Evolutionary conservation across 805 yeast species (phyloP).

Genomic region (Saccharomycodes ludwigii): DNA sequence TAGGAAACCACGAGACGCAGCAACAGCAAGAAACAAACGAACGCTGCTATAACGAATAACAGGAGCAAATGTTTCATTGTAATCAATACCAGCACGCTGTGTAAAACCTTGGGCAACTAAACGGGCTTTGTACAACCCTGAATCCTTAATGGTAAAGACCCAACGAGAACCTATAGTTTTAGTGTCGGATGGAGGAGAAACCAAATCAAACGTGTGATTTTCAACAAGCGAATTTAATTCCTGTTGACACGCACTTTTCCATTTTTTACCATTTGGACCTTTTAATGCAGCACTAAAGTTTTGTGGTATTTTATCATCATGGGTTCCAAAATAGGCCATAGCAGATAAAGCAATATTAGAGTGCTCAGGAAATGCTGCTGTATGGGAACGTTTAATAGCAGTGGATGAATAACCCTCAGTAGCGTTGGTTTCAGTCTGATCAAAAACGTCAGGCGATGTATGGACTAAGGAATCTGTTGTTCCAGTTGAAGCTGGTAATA

Average conservation of each 20-base stretch:
- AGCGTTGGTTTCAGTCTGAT: too few relatives aligned
- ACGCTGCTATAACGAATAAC: slow-evolving; percentile 14
- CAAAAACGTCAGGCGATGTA: too few relatives aligned
- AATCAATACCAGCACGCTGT: slow-evolving; percentile 16
- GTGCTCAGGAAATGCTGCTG: too few relatives aligned
- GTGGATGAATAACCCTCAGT: too few relatives aligned
- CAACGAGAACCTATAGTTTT: slow-evolving; percentile 9
- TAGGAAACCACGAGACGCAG: neutral
- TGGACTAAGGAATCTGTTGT: too few relatives aligned
- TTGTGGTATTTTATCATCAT: too few relatives aligned
- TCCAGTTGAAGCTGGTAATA: too few relatives aligned
- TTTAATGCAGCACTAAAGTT: too few relatives aligned
- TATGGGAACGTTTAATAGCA: too few relatives aligned
- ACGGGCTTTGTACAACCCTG: slow-evolving; percentile 12
- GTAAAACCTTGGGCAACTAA: slow-evolving; percentile 17
- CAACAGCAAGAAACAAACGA: slow-evolving; percentile 6
- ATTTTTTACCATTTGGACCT: slow-evolving; percentile 1
- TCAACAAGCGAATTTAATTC: slow-evolving; percentile 5
- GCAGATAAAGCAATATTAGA: too few relatives aligned
- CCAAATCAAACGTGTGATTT: slow-evolving; percentile 6
- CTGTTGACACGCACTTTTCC: slow-evolving; percentile 4
- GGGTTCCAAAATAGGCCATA: too few relatives aligned
- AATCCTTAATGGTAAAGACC: slow-evolving; percentile 12
- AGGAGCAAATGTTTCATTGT: slow-evolving; percentile 18
- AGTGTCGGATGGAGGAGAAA: slow-evolving; percentile 6